phyloP scores from a whole-genome alignment of 1,139 yeast genomes.

The Saccharomyces hybrid region DNA sequence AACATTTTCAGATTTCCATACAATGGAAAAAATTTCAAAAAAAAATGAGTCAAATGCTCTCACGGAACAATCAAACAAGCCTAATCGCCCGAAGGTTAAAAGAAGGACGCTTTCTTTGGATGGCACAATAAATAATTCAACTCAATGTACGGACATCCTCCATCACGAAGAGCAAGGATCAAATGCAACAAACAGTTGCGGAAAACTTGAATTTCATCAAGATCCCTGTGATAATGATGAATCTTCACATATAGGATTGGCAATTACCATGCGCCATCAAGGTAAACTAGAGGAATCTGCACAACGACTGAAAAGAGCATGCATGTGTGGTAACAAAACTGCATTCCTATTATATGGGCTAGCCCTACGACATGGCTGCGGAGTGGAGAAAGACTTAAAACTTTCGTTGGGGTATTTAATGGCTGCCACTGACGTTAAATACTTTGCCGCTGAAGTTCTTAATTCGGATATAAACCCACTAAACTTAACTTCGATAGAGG shows the following conservation, averaged over 20 bases:
- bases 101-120: neutral
- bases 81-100: conserved; percentile 4
- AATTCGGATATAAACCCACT: conserved; percentile 32
- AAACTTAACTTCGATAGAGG: conserved; percentile 16
- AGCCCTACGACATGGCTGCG: conserved; percentile 65
- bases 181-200: neutral
- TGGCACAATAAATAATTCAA: neutral
- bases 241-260: conserved; percentile 29
- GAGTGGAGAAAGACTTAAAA: conserved; percentile 51
- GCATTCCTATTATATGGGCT: conserved; percentile 70
- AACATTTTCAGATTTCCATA: conserved; percentile 9
- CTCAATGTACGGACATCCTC: neutral
- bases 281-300: conserved; percentile 66
- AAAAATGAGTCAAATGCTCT: neutral
- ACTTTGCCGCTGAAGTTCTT: conserved; percentile 23
- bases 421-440: conserved; percentile 37
- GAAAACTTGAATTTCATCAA: neutral
- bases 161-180: neutral
- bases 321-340: conserved; percentile 44
- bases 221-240: conserved; percentile 7
- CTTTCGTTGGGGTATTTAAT: conserved; percentile 59
- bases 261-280: conserved; percentile 46
- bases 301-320: conserved; percentile 46
- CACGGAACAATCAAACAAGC: neutral
- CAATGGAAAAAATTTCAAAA: neutral